Base-by-base conservation (phyloP, 1,284 basidiomycete genomes). In the Puccinia polysora region DNA sequence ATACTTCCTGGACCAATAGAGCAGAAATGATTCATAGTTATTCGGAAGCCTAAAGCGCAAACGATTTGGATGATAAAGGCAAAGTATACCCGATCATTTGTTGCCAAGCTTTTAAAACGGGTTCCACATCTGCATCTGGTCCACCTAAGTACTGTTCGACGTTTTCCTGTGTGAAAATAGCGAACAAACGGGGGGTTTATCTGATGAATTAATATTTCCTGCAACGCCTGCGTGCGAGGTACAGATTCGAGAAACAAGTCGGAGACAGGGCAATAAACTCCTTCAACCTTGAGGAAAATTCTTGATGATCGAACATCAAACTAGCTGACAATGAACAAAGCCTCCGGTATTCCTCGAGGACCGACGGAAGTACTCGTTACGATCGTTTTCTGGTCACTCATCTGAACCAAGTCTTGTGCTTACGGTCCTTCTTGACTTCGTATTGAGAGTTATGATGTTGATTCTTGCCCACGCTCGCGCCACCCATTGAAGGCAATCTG, bases 141-240 rank as follows among this genome's bases (percentile, higher is more conserved):
- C 90, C 87, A 15, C 89, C 89, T 5, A 97, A 83, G 78, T 91
- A 91, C 77, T 89, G 86, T 74, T 90, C 89, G 47, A 97, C 90
- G 81, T 96, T 87, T 53, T 84, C 83, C 88, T 90, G 78, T 58
- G 10, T 40, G 23, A 23, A 0, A 18, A 8, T 23, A n/a, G n/a
- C 32, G 36, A 53, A 36, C 18, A 32, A 32, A 47, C 5, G 18
- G 23, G 2, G n/a, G 4, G 23, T 45, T 47, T 15, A 6, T 12
- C 47, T 15, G 8, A 47, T 2, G 15, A 1, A 49, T n/a, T 1
- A 1, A 60, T 25, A 30, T 3, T 40, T 6, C 25, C 6, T 55
- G n/a, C 15, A 10, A 2, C 36, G 2, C 36, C 5, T 34, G 7
- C 23, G 18, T 32, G 56, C 12, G 56, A 58, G 32, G 23, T 15